phyloP scores from a whole-genome alignment of 169 alveolate species.

The Hammondia hammondi region DNA sequence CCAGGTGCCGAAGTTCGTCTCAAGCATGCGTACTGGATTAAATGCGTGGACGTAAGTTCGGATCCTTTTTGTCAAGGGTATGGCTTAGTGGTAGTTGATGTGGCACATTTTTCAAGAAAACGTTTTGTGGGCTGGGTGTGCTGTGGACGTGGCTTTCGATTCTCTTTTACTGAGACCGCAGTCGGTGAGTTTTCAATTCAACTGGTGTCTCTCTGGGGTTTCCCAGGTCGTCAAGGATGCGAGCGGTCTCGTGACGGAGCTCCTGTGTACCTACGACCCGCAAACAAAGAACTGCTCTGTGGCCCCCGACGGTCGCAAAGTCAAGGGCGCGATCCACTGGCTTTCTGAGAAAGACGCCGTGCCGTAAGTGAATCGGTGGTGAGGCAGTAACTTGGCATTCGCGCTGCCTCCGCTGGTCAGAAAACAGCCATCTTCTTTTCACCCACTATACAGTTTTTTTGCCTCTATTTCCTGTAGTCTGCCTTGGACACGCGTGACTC shows the following conservation, averaged over 20 bases:
- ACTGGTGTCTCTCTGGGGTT: not conserved
- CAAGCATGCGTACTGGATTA: slow-evolving; percentile 85
- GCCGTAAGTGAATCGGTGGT: slow-evolving; percentile 38
- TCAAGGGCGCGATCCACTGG: slow-evolving; percentile 89
- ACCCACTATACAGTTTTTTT: not conserved
- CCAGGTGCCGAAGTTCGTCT: slow-evolving; percentile 86
- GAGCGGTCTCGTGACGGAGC: slow-evolving; percentile 62
- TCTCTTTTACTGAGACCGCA: not conserved
- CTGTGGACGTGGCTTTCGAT: not conserved
- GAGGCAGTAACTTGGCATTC: too few relatives aligned
- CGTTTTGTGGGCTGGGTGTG: not conserved
- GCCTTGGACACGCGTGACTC: not conserved
- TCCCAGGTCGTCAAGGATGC: slow-evolving; percentile 65
- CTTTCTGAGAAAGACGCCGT: slow-evolving; percentile 74
- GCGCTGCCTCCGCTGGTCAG: too few relatives aligned
- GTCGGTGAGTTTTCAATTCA: not conserved
- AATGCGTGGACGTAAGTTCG: slow-evolving; percentile 78
- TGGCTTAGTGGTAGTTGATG: not conserved
- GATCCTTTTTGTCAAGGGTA: not conserved
- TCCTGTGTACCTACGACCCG: slow-evolving; percentile 84
- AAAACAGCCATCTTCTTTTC: too few relatives aligned
- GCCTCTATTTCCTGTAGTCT: not conserved
- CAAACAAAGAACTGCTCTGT: slow-evolving; percentile 79
- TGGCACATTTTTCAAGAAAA: not conserved
- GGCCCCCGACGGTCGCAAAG: slow-evolving; percentile 79